Base-by-base conservation (phyloP, 257 asterid genomes). In the Henckelia pumila region DNA sequence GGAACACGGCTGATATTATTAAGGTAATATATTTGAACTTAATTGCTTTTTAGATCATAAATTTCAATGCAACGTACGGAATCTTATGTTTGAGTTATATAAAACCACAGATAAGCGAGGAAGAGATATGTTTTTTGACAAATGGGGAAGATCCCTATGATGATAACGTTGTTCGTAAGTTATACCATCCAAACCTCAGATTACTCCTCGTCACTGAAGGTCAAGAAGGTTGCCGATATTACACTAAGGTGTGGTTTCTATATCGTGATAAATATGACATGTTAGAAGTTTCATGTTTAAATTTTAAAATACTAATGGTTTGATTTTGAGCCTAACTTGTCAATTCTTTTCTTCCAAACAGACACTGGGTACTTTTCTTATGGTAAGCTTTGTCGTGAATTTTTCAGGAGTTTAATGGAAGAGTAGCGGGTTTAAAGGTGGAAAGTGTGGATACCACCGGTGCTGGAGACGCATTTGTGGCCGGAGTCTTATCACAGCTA, bases 401-500 rank as follows among this genome's bases (percentile, higher is more conserved):
- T 40, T 68, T 69, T 30, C 87, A 94, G 99, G 95, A 87, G 72
- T 94, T 91, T 68, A 91, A 73, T 70, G 99, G 99, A 76, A 78
- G 90, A 79, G 99, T 91, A 60, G 79, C 79, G 73, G 99, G 99
- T 40, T 64, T 94, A 72, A 87, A 79, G 77, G 99, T 82, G 53
- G 91, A 94, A 53, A 66, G 93, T n/a, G 88, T 94, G 4, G 99
- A 91, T 68, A 82, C 97, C 21, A 94, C 99, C 0, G 99, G 99
- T 4, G 97, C 99, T 6, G 99, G 99, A 47, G 99, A 94, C 83
- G 99, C 99, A 72, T 94, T 91, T 74, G 99, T 94, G n/a, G 97
- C 99, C 24, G 99, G 97, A 72, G 72, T 89, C 73, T 82, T 91
- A 73, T 73, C 95, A 10, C 96, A 94, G 70, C 47, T 94, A 52